Conservation (phyloP, 1,284 basidiomycete genomes). For the Ganoderma lucidum region DNA sequence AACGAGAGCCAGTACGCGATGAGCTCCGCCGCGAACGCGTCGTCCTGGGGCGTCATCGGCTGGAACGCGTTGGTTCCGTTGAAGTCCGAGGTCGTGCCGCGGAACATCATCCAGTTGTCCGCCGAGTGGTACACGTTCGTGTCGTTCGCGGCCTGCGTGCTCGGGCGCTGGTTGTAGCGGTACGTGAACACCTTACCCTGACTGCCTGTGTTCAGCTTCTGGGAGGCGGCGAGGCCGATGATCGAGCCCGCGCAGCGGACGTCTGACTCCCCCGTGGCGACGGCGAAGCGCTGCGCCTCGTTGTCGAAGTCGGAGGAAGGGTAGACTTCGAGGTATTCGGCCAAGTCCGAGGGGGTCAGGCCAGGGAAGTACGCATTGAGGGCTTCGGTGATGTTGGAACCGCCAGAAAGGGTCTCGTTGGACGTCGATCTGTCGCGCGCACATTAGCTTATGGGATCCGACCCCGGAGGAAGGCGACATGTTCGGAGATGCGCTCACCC, state of each 20-base stretch:
- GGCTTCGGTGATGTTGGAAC: slow-evolving; percentile 45
- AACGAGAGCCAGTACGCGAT: slow-evolving; percentile 71
- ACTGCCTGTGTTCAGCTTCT: slow-evolving; percentile 25
- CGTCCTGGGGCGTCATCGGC: slow-evolving; percentile 49
- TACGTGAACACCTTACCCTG: slow-evolving; percentile 53
- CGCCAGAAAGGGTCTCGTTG: slow-evolving; percentile 59
- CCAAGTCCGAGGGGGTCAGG: slow-evolving; percentile 48
- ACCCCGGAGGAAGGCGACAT: neutral
- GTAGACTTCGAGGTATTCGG: slow-evolving; percentile 49
- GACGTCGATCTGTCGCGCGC: slow-evolving; percentile 53
- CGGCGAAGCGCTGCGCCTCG: slow-evolving; percentile 49
- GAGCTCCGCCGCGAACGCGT: slow-evolving; percentile 59
- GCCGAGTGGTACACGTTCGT: slow-evolving; percentile 55
- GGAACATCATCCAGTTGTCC: slow-evolving; percentile 74
- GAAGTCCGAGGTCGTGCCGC: slow-evolving; percentile 63
- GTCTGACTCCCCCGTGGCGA: slow-evolving; percentile 56
- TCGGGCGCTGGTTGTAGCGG: slow-evolving; percentile 63
- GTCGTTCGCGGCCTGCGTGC: slow-evolving; percentile 46
- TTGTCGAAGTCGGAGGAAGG: slow-evolving; percentile 50
- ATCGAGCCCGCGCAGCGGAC: slow-evolving; percentile 59
- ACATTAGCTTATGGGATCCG: neutral
- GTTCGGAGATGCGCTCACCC: slow-evolving; percentile 49
- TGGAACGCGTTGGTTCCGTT: slow-evolving; percentile 56
- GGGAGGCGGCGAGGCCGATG: slow-evolving; percentile 48
- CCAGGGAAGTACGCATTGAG: slow-evolving; percentile 54